Conservation (phyloP, 352 stramenopile species). For the Peronospora tabacina region DNA sequence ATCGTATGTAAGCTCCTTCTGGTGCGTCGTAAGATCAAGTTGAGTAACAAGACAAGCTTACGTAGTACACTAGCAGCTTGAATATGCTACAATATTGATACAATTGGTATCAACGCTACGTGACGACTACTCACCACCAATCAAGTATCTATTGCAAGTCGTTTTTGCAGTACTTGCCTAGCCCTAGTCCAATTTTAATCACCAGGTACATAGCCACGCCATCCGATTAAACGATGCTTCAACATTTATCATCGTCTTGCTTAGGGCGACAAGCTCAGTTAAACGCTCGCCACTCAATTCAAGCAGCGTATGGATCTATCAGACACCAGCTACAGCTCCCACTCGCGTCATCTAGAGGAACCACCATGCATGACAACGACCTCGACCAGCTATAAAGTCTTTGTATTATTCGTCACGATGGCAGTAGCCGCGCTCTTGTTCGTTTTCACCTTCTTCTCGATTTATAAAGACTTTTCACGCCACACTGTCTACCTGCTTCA, state of each 20-base stretch:
- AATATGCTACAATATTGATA: too few relatives aligned
- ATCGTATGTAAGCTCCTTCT: too few relatives aligned
- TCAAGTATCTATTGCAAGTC: too few relatives aligned
- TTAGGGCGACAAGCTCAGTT: slow-evolving; percentile 15
- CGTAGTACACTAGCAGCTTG: too few relatives aligned
- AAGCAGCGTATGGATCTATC: slow-evolving; percentile 17
- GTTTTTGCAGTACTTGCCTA: neutral
- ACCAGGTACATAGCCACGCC: slow-evolving; percentile 1
- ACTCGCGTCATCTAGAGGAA: slow-evolving; percentile 5
- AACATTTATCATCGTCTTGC: neutral
- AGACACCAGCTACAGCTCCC: slow-evolving; percentile 11
- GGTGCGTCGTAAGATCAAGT: too few relatives aligned
- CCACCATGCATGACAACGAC: slow-evolving; percentile 18
- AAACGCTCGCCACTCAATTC: slow-evolving; percentile 21
- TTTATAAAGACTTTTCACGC: slow-evolving; percentile 28
- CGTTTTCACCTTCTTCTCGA: slow-evolving; percentile 33
- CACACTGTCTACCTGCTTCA: slow-evolving; percentile 31
- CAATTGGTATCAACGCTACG: too few relatives aligned
- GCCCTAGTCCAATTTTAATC: slow-evolving; percentile 20
- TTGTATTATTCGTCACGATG: slow-evolving; percentile 14
- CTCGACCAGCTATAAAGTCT: slow-evolving; percentile 9
- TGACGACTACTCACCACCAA: too few relatives aligned
- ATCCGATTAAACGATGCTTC: slow-evolving; percentile 17
- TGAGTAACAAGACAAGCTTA: too few relatives aligned
- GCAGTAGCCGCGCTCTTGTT: slow-evolving; percentile 18